phyloP scores from a whole-genome alignment of 2,329 filamentous ascomycete genomes.

The Exophiala sp. region DNA sequence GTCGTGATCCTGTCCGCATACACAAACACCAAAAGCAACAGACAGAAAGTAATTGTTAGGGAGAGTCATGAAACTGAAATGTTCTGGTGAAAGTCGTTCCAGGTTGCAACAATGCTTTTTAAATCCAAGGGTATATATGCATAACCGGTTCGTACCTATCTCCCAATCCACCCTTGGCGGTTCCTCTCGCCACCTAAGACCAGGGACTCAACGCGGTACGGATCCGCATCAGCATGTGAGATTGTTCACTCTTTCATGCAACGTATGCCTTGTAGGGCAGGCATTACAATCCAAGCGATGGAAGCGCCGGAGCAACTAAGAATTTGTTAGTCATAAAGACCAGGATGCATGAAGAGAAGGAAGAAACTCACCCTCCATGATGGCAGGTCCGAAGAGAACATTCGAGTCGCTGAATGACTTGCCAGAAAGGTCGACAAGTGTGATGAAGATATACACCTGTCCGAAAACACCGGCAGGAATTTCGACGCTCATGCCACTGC shows the following conservation, averaged over 20 bases:
- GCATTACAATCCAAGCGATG: neutral
- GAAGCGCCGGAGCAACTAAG: constrained; percentile 16
- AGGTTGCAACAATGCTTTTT: no score
- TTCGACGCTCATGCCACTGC: constrained; percentile 10
- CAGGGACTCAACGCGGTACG: no score
- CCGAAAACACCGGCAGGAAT: constrained; percentile 22
- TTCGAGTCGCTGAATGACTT: constrained; percentile 18
- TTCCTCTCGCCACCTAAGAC: no score
- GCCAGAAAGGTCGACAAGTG: constrained; percentile 21
- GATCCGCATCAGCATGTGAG: no score
- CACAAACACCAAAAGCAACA: neutral
- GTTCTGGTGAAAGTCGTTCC: no score
- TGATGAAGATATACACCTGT: constrained; percentile 28
- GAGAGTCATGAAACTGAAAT: constrained; percentile 11
- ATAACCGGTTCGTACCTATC: no score
- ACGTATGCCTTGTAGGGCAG: neutral
- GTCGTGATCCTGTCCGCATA: neutral
- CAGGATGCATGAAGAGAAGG: neutral
- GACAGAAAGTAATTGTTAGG: constrained; percentile 7
- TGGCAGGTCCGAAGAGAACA: constrained; percentile 27
- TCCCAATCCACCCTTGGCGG: no score
- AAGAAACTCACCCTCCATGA: constrained; percentile 24
- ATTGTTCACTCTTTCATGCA: no score
- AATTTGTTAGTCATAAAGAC: neutral
- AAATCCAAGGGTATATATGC: no score